Evolutionary conservation across 2,329 filamentous ascomycete genomes (phyloP).

Genomic region (Cladophialophora immunda): DNA sequence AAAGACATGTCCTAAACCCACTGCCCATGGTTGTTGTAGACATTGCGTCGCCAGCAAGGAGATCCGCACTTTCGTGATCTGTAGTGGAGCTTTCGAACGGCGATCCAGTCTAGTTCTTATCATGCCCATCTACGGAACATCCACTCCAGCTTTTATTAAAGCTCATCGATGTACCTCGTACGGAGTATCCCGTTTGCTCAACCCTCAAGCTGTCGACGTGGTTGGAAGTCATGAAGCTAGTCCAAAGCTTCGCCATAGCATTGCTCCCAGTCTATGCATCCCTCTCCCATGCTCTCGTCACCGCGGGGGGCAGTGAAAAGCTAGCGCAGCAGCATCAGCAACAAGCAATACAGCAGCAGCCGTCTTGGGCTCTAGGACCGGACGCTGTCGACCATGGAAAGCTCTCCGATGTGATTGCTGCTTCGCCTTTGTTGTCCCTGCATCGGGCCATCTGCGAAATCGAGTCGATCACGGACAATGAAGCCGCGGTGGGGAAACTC

Average conservation of each 20-base stretch:
- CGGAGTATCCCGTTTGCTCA: not conserved
- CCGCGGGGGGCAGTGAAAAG: slow-evolving; percentile 7
- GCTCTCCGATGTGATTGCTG: slow-evolving; percentile 50
- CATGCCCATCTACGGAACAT: not conserved
- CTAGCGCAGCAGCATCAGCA: slow-evolving; percentile 4
- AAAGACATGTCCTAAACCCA: not conserved
- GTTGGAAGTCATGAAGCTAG: slow-evolving; percentile 24
- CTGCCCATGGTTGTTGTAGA: not conserved
- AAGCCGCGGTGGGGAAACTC: slow-evolving; percentile 73
- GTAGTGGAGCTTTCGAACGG: not conserved
- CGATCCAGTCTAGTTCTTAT: not conserved
- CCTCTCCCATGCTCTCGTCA: slow-evolving; percentile 10
- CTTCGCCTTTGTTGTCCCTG: slow-evolving; percentile 69
- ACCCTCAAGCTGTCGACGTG: not conserved
- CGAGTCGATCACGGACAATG: slow-evolving; percentile 74
- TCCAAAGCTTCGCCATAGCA: slow-evolving; percentile 10
- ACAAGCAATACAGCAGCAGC: slow-evolving; percentile 1
- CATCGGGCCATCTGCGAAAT: slow-evolving; percentile 79
- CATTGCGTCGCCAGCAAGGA: not conserved
- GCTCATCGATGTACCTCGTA: not conserved
- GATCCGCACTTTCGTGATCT: not conserved
- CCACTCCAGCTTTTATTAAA: not conserved
- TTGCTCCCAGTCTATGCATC: slow-evolving; percentile 12
- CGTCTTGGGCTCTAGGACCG: not conserved
- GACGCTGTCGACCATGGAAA: slow-evolving; percentile 24